Conservation (phyloP, 139 green algal species). For the Picochlorum sp. region DNA sequence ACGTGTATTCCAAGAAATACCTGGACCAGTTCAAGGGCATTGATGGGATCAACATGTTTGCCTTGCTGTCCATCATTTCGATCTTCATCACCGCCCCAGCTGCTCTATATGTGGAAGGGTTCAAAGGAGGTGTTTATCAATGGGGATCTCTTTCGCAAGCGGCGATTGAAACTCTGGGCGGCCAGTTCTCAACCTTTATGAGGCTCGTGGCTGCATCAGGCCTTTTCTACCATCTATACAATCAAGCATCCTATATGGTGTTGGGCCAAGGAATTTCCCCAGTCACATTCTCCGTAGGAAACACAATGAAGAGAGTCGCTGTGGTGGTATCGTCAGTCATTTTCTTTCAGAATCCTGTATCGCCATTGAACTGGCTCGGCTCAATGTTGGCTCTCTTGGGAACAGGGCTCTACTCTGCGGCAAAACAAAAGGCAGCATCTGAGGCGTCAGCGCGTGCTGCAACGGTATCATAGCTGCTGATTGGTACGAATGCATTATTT, state of each 20-base stretch:
- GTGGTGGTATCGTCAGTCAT: slow-evolving; percentile 65
- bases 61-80: slow-evolving; percentile 71
- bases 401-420: slow-evolving; percentile 73
- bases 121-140: slow-evolving; percentile 16
- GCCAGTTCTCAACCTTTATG: slow-evolving; percentile 13
- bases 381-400: slow-evolving; percentile 68
- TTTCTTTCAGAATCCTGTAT: slow-evolving; percentile 49
- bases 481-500: background rate
- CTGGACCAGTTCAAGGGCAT: slow-evolving; percentile 80
- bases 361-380: slow-evolving; percentile 69
- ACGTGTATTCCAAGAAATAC: slow-evolving; percentile 84
- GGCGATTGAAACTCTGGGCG: slow-evolving; percentile 37
- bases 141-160: slow-evolving; percentile 23
- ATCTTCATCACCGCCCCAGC: slow-evolving; percentile 65
- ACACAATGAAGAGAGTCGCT: slow-evolving; percentile 90
- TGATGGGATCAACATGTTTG: slow-evolving; percentile 91
- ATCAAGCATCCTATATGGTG: slow-evolving; percentile 84
- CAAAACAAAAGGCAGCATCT: slow-evolving; percentile 42
- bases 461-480: background rate
- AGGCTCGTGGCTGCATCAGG: slow-evolving; percentile 53
- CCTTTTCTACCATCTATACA: slow-evolving; percentile 87
- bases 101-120: slow-evolving; percentile 50
- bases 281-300: slow-evolving; percentile 74
- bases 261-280: slow-evolving; percentile 69
- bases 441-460: slow-evolving; percentile 27